These are phyloP conservation scores for Daucus carota DNA, from an alignment of 129 eudicot genomes.

Conservation along the genomic window DH1_v3.0 NC_030384.2:23801501-23802000, in stretches of 20 bases:
- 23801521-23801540: not conserved
- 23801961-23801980: not conserved
- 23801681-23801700: no score
- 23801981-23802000: not conserved
- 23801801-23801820: constrained; percentile 79
- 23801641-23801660: not conserved
- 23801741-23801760: not conserved
- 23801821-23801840: constrained; percentile 90
- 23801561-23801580: not conserved
- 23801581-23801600: not conserved
- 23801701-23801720: not conserved
- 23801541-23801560: not conserved
- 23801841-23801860: constrained; percentile 81
- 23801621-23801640: not conserved
- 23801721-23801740: not conserved
- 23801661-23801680: not conserved
- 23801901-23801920: not conserved
- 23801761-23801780: not conserved
- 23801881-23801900: constrained; percentile 86
- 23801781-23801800: not conserved
- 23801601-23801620: not conserved
- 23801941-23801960: no score
- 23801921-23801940: no score
- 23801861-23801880: constrained; percentile 78
- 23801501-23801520: not conserved